Conservation (phyloP, 2,329 filamentous ascomycete genomes). For the Paracamarosporium sp. region DNA sequence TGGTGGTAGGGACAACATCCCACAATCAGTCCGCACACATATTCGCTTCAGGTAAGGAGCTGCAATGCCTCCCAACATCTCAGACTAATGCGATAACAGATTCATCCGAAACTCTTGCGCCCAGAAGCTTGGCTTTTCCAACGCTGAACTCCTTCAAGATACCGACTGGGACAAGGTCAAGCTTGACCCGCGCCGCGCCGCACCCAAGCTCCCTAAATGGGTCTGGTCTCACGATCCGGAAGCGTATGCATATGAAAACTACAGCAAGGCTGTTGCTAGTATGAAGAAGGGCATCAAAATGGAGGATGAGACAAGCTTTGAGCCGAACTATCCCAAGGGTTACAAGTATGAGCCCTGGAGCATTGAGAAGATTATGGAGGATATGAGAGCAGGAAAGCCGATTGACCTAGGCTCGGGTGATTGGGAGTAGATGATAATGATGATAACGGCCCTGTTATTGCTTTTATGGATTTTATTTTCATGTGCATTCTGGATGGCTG, state of each 20-base stretch:
- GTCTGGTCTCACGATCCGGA: slow-evolving; percentile 56
- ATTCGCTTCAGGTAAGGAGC: slow-evolving; percentile 48
- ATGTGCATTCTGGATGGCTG: neutral
- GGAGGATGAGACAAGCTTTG: slow-evolving; percentile 49
- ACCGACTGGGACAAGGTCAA: slow-evolving; percentile 58
- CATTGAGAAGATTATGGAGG: slow-evolving; percentile 51
- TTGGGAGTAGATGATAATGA: slow-evolving; percentile 35
- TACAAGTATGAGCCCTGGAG: slow-evolving; percentile 52
- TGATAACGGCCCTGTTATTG: neutral
- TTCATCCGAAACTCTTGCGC: slow-evolving; percentile 58
- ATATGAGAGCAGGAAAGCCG: slow-evolving; percentile 43
- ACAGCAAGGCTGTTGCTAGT: slow-evolving; percentile 49
- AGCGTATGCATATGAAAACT: slow-evolving; percentile 53
- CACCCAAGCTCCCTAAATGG: slow-evolving; percentile 55
- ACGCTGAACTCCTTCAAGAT: slow-evolving; percentile 55
- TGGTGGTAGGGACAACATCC: slow-evolving; percentile 48
- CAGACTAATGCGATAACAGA: slow-evolving; percentile 24
- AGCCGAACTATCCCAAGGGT: slow-evolving; percentile 54
- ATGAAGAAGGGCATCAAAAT: slow-evolving; percentile 51
- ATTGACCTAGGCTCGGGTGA: slow-evolving; percentile 44
- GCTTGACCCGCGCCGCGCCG: slow-evolving; percentile 51
- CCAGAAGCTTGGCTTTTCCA: slow-evolving; percentile 57
- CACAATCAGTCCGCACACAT: slow-evolving; percentile 49
- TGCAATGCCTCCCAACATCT: neutral
- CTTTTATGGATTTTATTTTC: neutral